phyloP scores from a whole-genome alignment of 306 rosid species.

The Medicago lupulina region DNA sequence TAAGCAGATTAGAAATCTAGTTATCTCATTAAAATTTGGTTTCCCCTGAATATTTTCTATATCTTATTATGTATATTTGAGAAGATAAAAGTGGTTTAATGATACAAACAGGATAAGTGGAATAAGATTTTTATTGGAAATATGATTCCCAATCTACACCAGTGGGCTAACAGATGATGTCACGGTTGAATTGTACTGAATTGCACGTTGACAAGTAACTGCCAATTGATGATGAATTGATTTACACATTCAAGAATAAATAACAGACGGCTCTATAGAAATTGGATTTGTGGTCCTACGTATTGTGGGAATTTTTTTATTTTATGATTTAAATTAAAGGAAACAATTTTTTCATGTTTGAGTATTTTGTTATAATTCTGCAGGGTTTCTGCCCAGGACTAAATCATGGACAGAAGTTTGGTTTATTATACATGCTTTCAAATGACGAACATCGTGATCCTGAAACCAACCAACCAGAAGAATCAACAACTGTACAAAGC shows the following conservation, averaged over 20 bases:
- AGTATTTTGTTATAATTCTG: constrained; percentile 38
- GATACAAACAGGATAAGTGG: neutral
- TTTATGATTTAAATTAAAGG: neutral
- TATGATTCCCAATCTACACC: neutral
- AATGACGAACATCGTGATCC: constrained; percentile 45
- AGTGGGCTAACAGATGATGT: neutral
- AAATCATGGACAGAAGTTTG: constrained; percentile 75
- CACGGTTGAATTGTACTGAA: neutral
- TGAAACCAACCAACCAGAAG: constrained; percentile 49
- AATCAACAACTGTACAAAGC: constrained; percentile 53
- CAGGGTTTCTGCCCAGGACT: constrained; percentile 95
- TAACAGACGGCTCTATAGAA: neutral
- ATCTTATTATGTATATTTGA: constrained; percentile 22
- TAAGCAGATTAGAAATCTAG: neutral
- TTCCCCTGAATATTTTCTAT: constrained; percentile 33
- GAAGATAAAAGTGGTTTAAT: constrained; percentile 34
- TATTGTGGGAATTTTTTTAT: neutral
- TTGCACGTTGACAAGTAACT: neutral
- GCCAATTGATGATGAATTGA: neutral
- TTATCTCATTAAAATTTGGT: constrained; percentile 30
- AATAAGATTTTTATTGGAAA: constrained; percentile 1
- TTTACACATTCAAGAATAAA: neutral
- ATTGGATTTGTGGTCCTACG: neutral
- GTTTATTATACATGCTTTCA: constrained; percentile 58
- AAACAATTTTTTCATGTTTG: constrained; percentile 13